A percentile compares a stretch with the other conserved stretches of the same genome.
Evolutionary conservation across 129 eudicot species (phyloP).

Genomic region (Arctium lappa): DNA sequence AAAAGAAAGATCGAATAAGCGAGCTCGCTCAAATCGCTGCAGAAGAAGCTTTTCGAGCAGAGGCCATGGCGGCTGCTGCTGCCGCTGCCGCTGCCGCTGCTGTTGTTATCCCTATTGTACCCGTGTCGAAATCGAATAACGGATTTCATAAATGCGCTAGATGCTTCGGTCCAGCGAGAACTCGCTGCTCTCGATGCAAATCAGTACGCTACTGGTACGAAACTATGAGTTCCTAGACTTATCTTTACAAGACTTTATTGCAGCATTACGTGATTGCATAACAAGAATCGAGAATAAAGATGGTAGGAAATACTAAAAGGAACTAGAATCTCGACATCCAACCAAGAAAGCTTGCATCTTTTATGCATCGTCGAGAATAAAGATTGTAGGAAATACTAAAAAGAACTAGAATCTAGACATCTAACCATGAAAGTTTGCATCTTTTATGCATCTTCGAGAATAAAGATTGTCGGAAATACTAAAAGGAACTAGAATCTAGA

Average conservation of each 20-base stretch:
- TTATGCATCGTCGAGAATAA: not conserved
- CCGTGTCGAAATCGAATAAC: conserved; percentile 39
- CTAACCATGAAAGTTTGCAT: not conserved
- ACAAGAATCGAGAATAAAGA: not conserved
- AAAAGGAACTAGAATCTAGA: not conserved
- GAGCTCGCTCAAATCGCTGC: conserved; percentile 55
- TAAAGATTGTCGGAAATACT: not conserved
- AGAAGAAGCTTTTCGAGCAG: conserved; percentile 53
- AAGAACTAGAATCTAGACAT: not conserved
- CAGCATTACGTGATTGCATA: not conserved
- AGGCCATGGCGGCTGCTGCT: conserved; percentile 48
- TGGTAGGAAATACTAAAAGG: not conserved
- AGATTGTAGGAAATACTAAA: not conserved
- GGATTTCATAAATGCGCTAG: conserved; percentile 70
- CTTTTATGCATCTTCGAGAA: not conserved
- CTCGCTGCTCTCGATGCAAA: conserved; percentile 97
- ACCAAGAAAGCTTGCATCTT: not conserved
- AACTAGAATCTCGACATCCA: not conserved
- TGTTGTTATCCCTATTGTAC: conserved; percentile 41
- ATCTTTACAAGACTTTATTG: not conserved
- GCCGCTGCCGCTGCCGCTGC: conserved; percentile 25
- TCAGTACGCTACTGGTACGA: conserved; percentile 89
- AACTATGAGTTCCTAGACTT: not conserved
- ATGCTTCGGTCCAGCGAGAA: conserved; percentile 67
- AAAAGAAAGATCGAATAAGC: conserved; percentile 58